Evolutionary conservation across 177 flowering plant genomes (phyloP).

Genomic region (Tripterygium wilfordii): DNA sequence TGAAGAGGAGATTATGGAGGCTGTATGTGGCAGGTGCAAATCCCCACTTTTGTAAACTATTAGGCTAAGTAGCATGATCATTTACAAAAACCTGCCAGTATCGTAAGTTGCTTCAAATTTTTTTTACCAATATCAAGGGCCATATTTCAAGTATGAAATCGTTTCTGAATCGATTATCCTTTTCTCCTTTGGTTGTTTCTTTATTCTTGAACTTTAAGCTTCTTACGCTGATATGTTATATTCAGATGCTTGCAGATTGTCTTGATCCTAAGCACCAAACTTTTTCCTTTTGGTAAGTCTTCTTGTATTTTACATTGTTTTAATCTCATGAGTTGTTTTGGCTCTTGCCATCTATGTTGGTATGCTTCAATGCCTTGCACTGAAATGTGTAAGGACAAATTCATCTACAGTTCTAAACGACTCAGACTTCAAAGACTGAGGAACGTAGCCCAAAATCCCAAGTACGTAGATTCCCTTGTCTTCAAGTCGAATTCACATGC

Average conservation of each 20-base stretch:
- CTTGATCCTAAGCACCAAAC: slow-evolving; percentile 73
- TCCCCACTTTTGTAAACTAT: no score
- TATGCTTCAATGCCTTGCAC: neutral
- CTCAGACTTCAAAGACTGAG: slow-evolving; percentile 39
- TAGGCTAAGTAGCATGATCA: no score
- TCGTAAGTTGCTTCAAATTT: no score
- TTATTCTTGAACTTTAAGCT: neutral
- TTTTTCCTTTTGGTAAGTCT: slow-evolving; percentile 63
- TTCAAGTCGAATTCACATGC: slow-evolving; percentile 34
- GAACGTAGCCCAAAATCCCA: slow-evolving; percentile 29
- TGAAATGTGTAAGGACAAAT: slow-evolving; percentile 1
- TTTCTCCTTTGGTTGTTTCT: no score
- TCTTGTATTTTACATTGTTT: neutral
- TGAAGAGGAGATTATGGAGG: no score
- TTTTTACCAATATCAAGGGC: no score
- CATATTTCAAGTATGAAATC: no score
- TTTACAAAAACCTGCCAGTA: no score
- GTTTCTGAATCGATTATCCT: no score
- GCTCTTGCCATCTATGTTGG: neutral
- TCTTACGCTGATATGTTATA: neutral
- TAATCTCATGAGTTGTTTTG: neutral
- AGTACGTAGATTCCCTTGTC: slow-evolving; percentile 46
- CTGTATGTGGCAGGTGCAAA: no score
- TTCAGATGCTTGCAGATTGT: slow-evolving; percentile 65
- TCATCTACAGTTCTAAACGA: slow-evolving; percentile 46